Base-by-base conservation (phyloP, 2,329 filamentous ascomycete species). In the Hirsutella rhossiliensis region DNA sequence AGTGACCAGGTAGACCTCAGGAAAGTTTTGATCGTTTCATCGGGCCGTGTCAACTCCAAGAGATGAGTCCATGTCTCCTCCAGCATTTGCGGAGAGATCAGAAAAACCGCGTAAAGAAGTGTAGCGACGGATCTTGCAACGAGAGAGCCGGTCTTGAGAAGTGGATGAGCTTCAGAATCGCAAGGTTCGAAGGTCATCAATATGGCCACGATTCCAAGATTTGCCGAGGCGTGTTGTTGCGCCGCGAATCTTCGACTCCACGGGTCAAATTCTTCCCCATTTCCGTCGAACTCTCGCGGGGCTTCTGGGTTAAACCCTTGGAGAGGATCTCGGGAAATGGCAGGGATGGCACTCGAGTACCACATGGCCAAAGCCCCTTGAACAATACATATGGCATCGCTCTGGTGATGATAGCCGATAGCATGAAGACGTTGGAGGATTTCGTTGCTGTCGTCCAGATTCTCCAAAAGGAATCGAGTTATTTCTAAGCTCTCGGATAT, bases 121-220 rank as follows among this genome's bases (percentile, higher is more conserved):
- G 50, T 45, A 9, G 54, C 47, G 3, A 50, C 23, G 4, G 50
- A 47, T 19, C 50, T 48, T 5, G 53, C 46, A 15, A 56, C 31
- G 15, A 55, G 32, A 13, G 43, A 30, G 7, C 49, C 50, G 8
- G 42, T 34, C 15, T 45, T 47, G 11, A 55, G 43, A 18, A 50
- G 52, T 15, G 48, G 44, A 20, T 53, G 45, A 1, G 42, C 38
- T 6, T 53, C 52, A 5, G 46, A 12, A 8, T 41, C 13, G 50
- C 52, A 53, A 17, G 19, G 15, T 12, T 52, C 49, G 6, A 47
- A 30, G 19, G 48, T 51, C 41, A 50, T 43, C 12, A 59, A 45
- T 45, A 57, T 56, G n/a, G 53, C 47, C 38, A 58, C 45, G 15
- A 57, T 47, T 7, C 54, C 56, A 19, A 56, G 31, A 29, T 54